Evolutionary conservation across 2,329 filamentous ascomycete genomes (phyloP).

Genomic region (Emmonsiellopsis sp.): DNA sequence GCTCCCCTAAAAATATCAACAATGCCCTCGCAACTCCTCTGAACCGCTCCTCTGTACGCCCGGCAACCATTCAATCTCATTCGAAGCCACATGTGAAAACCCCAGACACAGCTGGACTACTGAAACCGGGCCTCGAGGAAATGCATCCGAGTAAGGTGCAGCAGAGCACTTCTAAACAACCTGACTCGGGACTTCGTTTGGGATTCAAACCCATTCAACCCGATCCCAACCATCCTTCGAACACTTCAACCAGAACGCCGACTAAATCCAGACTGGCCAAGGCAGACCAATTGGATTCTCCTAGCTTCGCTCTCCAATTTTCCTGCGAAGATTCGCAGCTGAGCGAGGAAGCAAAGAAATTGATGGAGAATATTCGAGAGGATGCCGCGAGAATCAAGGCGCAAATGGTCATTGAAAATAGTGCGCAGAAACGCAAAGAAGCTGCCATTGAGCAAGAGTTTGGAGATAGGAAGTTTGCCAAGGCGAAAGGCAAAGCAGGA

Average conservation of each 20-base stretch:
- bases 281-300: slow-evolving; percentile 31
- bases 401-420: slow-evolving; percentile 54
- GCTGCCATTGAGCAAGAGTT: slow-evolving; percentile 34
- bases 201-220: slow-evolving; percentile 69
- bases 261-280: slow-evolving; percentile 30
- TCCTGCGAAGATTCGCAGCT: slow-evolving; percentile 35
- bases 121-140: slow-evolving; percentile 65
- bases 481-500: slow-evolving; percentile 65
- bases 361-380: slow-evolving; percentile 60
- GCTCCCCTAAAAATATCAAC: slow-evolving; percentile 17
- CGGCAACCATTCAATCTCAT: slow-evolving; percentile 18
- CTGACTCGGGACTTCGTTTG: slow-evolving; percentile 70
- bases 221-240: slow-evolving; percentile 18
- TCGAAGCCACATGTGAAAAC: slow-evolving; percentile 40
- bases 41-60: slow-evolving; percentile 23
- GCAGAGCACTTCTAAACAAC: slow-evolving; percentile 61
- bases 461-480: slow-evolving; percentile 62
- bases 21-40: slow-evolving; percentile 14
- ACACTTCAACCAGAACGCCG: slow-evolving; percentile 29
- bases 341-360: slow-evolving; percentile 43
- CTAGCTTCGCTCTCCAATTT: slow-evolving; percentile 40
- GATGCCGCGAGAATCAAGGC: slow-evolving; percentile 64
- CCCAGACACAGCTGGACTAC: slow-evolving; percentile 55
- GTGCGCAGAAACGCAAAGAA: slow-evolving; percentile 43
- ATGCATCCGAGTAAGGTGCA: slow-evolving; percentile 89